A percentile compares a stretch with the other conserved stretches of the same genome.
These are phyloP conservation scores for Pontederia crassipes DNA, from an alignment of 176 grass and related monocot genomes.

Conservation along the genomic window DNA sequence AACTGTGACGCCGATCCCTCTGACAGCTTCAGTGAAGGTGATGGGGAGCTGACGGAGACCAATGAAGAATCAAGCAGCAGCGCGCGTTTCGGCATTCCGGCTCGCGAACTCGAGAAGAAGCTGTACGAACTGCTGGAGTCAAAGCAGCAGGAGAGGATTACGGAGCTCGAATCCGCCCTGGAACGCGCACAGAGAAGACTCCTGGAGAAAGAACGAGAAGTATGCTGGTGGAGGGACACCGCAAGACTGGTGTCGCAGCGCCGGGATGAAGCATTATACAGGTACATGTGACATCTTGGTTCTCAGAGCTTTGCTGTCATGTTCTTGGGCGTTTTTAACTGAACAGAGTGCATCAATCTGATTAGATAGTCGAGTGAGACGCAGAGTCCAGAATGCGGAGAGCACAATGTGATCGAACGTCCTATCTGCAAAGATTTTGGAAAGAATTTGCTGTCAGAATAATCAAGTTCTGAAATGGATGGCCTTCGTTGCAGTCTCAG, in stretches of 20 bases:
- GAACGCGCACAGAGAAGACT: slow-evolving; percentile 48
- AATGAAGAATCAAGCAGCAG: not conserved
- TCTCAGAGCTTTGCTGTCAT: no score
- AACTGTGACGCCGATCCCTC: not conserved
- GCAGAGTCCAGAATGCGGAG: no score
- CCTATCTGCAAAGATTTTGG: no score
- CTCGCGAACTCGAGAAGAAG: slow-evolving; percentile 52
- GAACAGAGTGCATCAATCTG: no score
- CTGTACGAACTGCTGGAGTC: slow-evolving; percentile 63
- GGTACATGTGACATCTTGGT: slow-evolving; percentile 4
- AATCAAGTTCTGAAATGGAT: no score
- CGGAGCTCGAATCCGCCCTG: slow-evolving; percentile 64
- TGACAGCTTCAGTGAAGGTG: not conserved
- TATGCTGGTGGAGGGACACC: slow-evolving; percentile 85
- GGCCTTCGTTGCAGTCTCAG: no score
- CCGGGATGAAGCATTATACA: slow-evolving; percentile 45
- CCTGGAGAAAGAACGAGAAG: slow-evolving; percentile 55
- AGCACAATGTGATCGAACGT: no score
- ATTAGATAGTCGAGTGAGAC: no score
- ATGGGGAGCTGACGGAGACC: not conserved
- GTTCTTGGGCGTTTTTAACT: no score
- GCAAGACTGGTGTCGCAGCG: slow-evolving; percentile 56
- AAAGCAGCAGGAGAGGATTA: slow-evolving; percentile 64
- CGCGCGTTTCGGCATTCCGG: not conserved
- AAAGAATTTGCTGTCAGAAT: no score